These are phyloP conservation scores for Effrenium voratum DNA, from an alignment of 73 alveolate species.

Conservation along the genomic window DNA sequence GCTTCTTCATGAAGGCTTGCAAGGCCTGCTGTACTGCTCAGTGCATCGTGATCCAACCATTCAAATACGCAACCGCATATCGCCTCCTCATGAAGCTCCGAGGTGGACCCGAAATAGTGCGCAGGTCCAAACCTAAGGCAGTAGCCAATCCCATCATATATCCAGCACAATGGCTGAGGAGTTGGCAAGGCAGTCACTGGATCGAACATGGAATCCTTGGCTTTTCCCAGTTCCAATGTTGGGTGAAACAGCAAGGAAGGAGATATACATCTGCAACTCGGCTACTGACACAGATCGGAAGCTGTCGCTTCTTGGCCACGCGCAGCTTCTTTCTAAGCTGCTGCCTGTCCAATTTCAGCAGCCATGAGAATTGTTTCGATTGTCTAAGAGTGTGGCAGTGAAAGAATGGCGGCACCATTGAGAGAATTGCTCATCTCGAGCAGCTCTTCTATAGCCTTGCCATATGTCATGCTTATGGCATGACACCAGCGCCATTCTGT, in stretches of 20 bases:
- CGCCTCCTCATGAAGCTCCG: conserved; percentile 73
- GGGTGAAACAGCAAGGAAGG: not conserved
- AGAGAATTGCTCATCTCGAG: too few relatives aligned
- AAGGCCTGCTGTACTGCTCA: conserved; percentile 20
- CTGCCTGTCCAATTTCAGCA: too few relatives aligned
- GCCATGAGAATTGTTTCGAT: too few relatives aligned
- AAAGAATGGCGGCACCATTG: too few relatives aligned
- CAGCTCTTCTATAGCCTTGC: too few relatives aligned
- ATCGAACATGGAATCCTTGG: conserved; percentile 43
- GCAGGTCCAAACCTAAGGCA: conserved; percentile 57
- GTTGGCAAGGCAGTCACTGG: conserved; percentile 46
- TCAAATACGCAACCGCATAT: conserved; percentile 12
- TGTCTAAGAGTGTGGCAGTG: too few relatives aligned
- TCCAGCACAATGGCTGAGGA: not conserved
- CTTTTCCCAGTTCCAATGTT: not conserved
- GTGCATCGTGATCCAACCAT: not conserved
- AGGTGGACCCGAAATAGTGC: conserved; percentile 74
- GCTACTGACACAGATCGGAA: too few relatives aligned
- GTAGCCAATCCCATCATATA: not conserved
- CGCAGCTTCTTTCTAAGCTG: too few relatives aligned
- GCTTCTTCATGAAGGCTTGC: conserved; percentile 26
- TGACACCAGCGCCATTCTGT: too few relatives aligned
- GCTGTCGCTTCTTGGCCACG: too few relatives aligned
- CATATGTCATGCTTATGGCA: too few relatives aligned
- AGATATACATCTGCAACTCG: too few relatives aligned